phyloP scores from a whole-genome alignment of 768 basidiomycete species.

The Leucosporidium creatinivorum region DNA sequence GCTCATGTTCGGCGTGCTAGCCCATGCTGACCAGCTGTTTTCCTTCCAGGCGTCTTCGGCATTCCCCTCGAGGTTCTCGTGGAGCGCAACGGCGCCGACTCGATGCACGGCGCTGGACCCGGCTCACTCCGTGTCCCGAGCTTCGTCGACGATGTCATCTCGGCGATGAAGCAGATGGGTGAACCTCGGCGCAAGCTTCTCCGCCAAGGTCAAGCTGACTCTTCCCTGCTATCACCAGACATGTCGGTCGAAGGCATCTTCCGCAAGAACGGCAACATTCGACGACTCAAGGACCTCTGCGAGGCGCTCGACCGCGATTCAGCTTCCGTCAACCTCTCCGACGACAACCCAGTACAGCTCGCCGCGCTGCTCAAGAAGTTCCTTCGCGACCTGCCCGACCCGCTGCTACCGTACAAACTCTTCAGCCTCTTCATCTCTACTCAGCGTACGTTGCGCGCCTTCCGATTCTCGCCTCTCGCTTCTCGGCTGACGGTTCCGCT shows the following conservation, averaged over 20 bases:
- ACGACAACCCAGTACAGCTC: constrained; percentile 93
- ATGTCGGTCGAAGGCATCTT: constrained; percentile 99
- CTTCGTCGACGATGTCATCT: constrained; percentile 96
- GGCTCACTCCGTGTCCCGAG: constrained; percentile 82
- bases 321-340: constrained; percentile 77
- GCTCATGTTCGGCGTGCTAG: no score
- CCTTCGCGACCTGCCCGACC: constrained; percentile 90
- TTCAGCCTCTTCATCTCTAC: constrained; percentile 81
- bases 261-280: constrained; percentile 95
- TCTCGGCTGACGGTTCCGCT: background rate
- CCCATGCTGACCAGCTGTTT: constrained; percentile 37
- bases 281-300: constrained; percentile 78
- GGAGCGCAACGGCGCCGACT: constrained; percentile 92
- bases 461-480: background rate
- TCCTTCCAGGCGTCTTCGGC: constrained; percentile 70
- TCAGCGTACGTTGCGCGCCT: constrained; percentile 58
- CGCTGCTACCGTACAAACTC: constrained; percentile 86
- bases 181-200: constrained; percentile 38
- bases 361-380: constrained; percentile 97
- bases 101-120: constrained; percentile 78
- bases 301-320: constrained; percentile 94
- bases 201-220: background rate
- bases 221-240: constrained; percentile 50
- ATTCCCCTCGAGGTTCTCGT: constrained; percentile 87
- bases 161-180: constrained; percentile 99